Base-by-base conservation (phyloP, 192 early-diverging fungal genomes). In the Anaeromyces robustus region DNA sequence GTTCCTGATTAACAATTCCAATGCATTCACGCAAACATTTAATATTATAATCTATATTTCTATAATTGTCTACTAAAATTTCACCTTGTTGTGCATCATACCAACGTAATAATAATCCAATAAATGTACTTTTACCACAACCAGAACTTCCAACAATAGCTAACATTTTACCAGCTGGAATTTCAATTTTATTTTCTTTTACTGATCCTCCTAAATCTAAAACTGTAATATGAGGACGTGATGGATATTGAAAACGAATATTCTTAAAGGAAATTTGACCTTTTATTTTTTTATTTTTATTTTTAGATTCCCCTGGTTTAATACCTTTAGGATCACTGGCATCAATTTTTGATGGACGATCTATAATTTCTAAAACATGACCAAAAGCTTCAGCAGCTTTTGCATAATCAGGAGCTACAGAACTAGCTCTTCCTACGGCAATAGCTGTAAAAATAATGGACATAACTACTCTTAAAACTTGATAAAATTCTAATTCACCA, bases 101-200 rank as follows among this genome's bases (percentile, higher is more conserved):
- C 14, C 28, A 77, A 0, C 93, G 92, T 77, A 91, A 80, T 29
- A 94, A 84, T 28, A 94, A 82, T 12, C 89, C 84, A 12, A 88
- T 84, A 37, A 92, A 80, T 0, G 92, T 94, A 68, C 88, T 89
- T 85, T 94, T 94, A 28, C 93, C 93, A 77, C 87, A 88, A 28
- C 93, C 93, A 39, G 86, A 87, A 7, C 86, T 80, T 0, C 92
- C 88, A 39, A 89, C 91, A n/a, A 89, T 82, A 2, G 84, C 86
- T 78, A 88, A 85, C 26, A 82, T 83, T 29, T 37, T 83, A n/a
- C 80, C 83, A 28, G 78, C 80, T 13, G 79, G 77, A 96, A 89
- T 29, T 39, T 39, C 37, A 39, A 39, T 83, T 81, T 89, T 41
- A 97, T 85, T 52, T 89, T 86, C 39, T n/a, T n/a, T n/a, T n/a